These are phyloP conservation scores for Delphinella strobiligena DNA, from an alignment of 2,329 filamentous ascomycete species.

Conservation along the genomic window DNA sequence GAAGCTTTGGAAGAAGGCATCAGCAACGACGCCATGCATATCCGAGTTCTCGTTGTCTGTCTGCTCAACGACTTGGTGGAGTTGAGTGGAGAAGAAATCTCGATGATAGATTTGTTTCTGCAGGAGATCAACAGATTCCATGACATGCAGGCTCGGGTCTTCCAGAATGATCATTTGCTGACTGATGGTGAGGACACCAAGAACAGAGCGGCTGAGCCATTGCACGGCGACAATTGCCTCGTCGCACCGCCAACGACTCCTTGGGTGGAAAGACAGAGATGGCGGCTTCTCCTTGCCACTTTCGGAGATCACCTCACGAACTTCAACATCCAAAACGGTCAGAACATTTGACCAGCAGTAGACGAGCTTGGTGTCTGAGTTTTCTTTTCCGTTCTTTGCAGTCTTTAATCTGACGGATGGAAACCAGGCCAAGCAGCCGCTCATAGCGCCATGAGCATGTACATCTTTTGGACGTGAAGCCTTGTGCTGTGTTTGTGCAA, in stretches of 20 bases:
- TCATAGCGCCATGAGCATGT: conserved; percentile 79
- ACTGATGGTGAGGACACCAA: conserved; percentile 85
- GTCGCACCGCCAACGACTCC: conserved; percentile 84
- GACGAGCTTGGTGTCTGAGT: conserved; percentile 75
- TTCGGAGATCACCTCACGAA: conserved; percentile 43
- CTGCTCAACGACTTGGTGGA: conserved; percentile 75
- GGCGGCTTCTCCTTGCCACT: conserved; percentile 67
- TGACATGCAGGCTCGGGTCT: conserved; percentile 77
- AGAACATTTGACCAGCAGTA: conserved; percentile 99
- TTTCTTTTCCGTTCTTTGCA: conserved; percentile 43
- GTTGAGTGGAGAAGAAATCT: conserved; percentile 79
- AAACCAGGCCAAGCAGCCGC: conserved; percentile 92
- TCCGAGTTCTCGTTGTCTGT: conserved; percentile 75
- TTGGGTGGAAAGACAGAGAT: conserved; percentile 64
- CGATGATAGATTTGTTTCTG: conserved; percentile 86
- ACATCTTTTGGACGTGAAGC: conserved; percentile 83
- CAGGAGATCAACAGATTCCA: conserved; percentile 85
- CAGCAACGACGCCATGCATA: conserved; percentile 91
- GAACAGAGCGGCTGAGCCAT: conserved; percentile 87
- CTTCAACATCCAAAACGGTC: conserved; percentile 80
- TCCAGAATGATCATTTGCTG: conserved; percentile 88
- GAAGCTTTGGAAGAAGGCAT: conserved; percentile 98
- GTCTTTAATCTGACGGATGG: conserved; percentile 86
- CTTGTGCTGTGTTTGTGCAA: conserved; percentile 95
- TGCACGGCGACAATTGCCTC: conserved; percentile 94